These are phyloP conservation scores for Rhodotorula sp. DNA, from an alignment of 1,284 basidiomycete species.

Conservation along the genomic window DNA sequence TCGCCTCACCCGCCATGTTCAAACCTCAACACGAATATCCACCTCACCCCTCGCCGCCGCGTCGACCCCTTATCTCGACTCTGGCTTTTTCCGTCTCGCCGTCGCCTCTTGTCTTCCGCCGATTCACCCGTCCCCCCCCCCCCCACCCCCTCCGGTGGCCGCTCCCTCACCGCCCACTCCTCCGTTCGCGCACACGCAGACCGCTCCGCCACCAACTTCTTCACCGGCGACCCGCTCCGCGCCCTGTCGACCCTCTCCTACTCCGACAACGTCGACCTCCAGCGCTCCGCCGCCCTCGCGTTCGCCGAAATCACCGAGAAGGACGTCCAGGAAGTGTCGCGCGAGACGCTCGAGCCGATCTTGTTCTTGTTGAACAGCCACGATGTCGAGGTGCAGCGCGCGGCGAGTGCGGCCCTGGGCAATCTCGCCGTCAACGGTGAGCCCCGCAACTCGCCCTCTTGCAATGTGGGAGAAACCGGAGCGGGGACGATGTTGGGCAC, in stretches of 20 bases:
- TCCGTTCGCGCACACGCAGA: neutral
- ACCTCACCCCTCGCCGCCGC: no score
- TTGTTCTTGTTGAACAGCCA: constrained; percentile 96
- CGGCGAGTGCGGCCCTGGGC: constrained; percentile 95
- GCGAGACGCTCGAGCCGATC: constrained; percentile 97
- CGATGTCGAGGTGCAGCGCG: constrained; percentile 97
- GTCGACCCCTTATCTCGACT: no score
- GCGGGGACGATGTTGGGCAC: no score
- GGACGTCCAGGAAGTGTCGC: constrained; percentile 92
- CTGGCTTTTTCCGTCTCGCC: no score
- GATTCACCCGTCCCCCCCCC: constrained; percentile 2
- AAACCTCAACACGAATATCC: no score
- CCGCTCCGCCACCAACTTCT: constrained; percentile 73
- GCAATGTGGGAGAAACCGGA: no score
- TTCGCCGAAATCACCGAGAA: constrained; percentile 99
- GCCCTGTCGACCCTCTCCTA: constrained; percentile 97
- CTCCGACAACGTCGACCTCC: constrained; percentile 98
- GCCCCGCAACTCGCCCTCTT: constrained; percentile 46
- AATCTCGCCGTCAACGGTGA: constrained; percentile 97
- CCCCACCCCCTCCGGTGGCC: constrained; percentile 22
- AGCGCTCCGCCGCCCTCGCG: constrained; percentile 94
- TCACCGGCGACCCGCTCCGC: constrained; percentile 83
- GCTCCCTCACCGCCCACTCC: neutral
- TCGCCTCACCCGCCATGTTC: neutral
- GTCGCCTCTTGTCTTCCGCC: no score